Evolutionary conservation across 768 basidiomycete genomes (phyloP).

Genomic region (Tricholoma sp.): DNA sequence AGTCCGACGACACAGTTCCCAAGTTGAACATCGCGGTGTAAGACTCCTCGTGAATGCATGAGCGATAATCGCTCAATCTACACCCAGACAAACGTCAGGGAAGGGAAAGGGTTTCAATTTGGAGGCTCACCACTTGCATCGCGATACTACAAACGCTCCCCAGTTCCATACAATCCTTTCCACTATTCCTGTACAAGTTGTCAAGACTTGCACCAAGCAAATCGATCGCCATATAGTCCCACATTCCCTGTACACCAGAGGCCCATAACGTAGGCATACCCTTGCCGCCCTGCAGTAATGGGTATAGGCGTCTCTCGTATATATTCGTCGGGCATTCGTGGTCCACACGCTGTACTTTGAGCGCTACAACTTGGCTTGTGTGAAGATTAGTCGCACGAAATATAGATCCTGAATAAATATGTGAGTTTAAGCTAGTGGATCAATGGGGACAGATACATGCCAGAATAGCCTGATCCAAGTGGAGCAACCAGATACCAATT

Average conservation of each 20-base stretch:
- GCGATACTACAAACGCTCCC: conserved; percentile 71
- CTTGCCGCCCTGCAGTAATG: conserved; percentile 60
- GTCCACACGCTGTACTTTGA: conserved; percentile 67
- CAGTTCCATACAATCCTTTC: conserved; percentile 53
- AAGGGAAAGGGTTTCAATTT: background rate
- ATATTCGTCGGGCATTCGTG: conserved; percentile 74
- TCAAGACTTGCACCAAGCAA: conserved; percentile 69
- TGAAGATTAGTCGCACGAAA: conserved; percentile 57
- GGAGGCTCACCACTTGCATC: conserved; percentile 61
- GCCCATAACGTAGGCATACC: conserved; percentile 76
- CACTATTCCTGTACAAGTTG: conserved; percentile 45
- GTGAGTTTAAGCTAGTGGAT: background rate
- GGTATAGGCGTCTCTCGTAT: conserved; percentile 67
- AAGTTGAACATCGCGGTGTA: conserved; percentile 77
- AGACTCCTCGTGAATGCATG: conserved; percentile 69
- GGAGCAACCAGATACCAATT: conserved; percentile 57
- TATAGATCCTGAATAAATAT: conserved; percentile 51
- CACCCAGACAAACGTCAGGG: conserved; percentile 5
- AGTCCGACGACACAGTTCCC: conserved; percentile 70
- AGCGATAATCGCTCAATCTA: conserved; percentile 70
- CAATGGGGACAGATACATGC: conserved; percentile 28
- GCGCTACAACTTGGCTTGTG: conserved; percentile 55
- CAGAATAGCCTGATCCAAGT: conserved; percentile 72
- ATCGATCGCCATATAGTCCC: conserved; percentile 76
- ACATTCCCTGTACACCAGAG: conserved; percentile 48